Evolutionary conservation across 108 stramenopile species (phyloP).

Genomic region (Fragilaria crotonensis): DNA sequence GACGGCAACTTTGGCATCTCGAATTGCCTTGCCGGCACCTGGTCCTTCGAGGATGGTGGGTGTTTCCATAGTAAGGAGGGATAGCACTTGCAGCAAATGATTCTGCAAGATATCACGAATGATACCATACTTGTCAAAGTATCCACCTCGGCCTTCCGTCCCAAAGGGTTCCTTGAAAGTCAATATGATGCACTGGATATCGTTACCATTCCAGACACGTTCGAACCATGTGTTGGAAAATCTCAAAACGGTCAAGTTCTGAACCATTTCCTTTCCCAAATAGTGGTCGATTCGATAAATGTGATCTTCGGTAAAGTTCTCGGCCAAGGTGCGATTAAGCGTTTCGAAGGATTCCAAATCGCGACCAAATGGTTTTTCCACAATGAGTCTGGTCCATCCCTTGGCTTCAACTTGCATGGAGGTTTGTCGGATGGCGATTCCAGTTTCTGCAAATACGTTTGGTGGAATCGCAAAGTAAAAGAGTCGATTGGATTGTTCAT

Average conservation of each 20-base stretch:
- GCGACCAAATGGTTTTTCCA: slow-evolving; percentile 98
- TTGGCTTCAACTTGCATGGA: slow-evolving; percentile 56
- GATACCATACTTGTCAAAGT: slow-evolving; percentile 92
- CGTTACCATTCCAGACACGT: slow-evolving; percentile 73
- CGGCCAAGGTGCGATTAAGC: slow-evolving; percentile 45
- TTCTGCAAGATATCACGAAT: slow-evolving; percentile 91
- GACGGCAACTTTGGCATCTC: slow-evolving; percentile 92
- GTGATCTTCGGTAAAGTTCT: slow-evolving; percentile 80
- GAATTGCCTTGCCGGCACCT: slow-evolving; percentile 73
- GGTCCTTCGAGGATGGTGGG: slow-evolving; percentile 64
- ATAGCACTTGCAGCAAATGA: slow-evolving; percentile 90
- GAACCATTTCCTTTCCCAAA: slow-evolving; percentile 98
- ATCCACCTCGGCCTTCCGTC: slow-evolving; percentile 90
- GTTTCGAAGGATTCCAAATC: slow-evolving; percentile 81
- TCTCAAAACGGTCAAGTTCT: slow-evolving; percentile 85
- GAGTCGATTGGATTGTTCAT: slow-evolving; percentile 49
- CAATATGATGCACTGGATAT: slow-evolving; percentile 64
- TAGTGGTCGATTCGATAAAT: slow-evolving; percentile 98
- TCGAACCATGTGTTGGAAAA: slow-evolving; percentile 93
- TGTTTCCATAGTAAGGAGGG: slow-evolving; percentile 75
- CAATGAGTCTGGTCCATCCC: slow-evolving; percentile 89
- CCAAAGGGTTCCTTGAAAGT: slow-evolving; percentile 88
- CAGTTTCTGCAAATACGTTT: slow-evolving; percentile 87
- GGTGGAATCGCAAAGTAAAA: slow-evolving; percentile 99
- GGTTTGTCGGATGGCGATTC: slow-evolving; percentile 57